Conservation (phyloP, 2,329 filamentous ascomycete genomes). For the Stagonosporopsis cucurbitacearum region DNA sequence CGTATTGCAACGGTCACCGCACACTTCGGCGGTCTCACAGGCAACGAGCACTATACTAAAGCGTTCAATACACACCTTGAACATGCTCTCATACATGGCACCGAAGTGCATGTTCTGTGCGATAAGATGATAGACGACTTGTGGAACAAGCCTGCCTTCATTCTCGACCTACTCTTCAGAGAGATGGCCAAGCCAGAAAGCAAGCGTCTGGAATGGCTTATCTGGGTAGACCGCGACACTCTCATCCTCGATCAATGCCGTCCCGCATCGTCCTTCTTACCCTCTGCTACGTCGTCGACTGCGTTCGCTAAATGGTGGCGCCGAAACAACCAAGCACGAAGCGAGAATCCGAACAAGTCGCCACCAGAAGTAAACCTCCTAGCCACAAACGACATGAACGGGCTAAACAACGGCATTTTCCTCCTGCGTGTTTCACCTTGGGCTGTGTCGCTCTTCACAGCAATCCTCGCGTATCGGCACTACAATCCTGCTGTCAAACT, state of each 20-base stretch:
- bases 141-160: constrained; percentile 56
- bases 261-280: constrained; percentile 51
- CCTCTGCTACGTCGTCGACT: constrained; percentile 27
- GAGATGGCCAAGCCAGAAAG: constrained; percentile 46
- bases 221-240: constrained; percentile 55
- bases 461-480: constrained; percentile 49
- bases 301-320: constrained; percentile 24
- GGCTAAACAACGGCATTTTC: constrained; percentile 55
- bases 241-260: constrained; percentile 54
- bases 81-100: constrained; percentile 51
- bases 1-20: constrained; percentile 51
- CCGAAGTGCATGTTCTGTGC: constrained; percentile 52
- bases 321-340: background rate
- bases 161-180: constrained; percentile 48
- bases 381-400: constrained; percentile 50
- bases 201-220: constrained; percentile 52
- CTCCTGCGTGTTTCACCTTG: constrained; percentile 50
- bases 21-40: constrained; percentile 40
- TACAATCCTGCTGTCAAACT: constrained; percentile 48
- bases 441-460: constrained; percentile 49
- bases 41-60: constrained; percentile 49
- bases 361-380: constrained; percentile 41
- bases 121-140: constrained; percentile 52
- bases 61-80: constrained; percentile 51
- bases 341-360: background rate